Evolutionary conservation across 306 rosid species (phyloP).

Genomic region (Canavalia ensiformis): DNA sequence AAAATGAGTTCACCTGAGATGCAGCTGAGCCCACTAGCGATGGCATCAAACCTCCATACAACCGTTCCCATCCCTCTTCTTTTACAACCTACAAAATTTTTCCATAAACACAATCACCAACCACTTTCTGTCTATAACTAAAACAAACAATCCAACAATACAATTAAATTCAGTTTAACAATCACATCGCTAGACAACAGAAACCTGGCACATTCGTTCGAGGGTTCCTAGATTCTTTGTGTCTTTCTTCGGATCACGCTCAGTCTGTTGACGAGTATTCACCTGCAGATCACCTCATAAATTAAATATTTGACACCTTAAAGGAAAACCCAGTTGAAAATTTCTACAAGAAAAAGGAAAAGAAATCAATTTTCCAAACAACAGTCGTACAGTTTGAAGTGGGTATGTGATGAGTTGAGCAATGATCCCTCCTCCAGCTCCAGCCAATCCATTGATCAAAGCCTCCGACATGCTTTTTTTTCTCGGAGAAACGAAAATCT

Average conservation of each 20-base stretch:
- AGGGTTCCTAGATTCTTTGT: slow-evolving; percentile 69
- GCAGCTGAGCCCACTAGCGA: slow-evolving; percentile 89
- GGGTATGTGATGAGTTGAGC: slow-evolving; percentile 98
- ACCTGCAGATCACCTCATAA: slow-evolving; percentile 63
- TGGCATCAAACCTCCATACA: slow-evolving; percentile 90
- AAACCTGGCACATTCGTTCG: slow-evolving; percentile 78
- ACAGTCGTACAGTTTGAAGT: slow-evolving; percentile 77
- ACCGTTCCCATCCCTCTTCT: slow-evolving; percentile 90
- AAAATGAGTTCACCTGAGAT: slow-evolving; percentile 80
- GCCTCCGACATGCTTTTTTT: slow-evolving; percentile 83
- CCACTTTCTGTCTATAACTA: slow-evolving; percentile 9
- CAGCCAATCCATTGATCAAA: slow-evolving; percentile 94
- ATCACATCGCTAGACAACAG: slow-evolving; percentile 23
- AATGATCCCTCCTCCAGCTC: slow-evolving; percentile 99
- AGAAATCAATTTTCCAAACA: background rate
- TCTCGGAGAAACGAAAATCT: slow-evolving; percentile 41
- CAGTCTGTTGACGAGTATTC: slow-evolving; percentile 96
- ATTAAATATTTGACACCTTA: background rate
- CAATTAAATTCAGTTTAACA: slow-evolving; percentile 16
- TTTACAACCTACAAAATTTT: slow-evolving; percentile 71
- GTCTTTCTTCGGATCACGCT: slow-evolving; percentile 79
- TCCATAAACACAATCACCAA: slow-evolving; percentile 24
- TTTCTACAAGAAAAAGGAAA: background rate
- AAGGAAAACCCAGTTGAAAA: background rate
- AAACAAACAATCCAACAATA: background rate